phyloP scores from a whole-genome alignment of 257 asterid genomes.

The Marsdenia floribunda region DNA sequence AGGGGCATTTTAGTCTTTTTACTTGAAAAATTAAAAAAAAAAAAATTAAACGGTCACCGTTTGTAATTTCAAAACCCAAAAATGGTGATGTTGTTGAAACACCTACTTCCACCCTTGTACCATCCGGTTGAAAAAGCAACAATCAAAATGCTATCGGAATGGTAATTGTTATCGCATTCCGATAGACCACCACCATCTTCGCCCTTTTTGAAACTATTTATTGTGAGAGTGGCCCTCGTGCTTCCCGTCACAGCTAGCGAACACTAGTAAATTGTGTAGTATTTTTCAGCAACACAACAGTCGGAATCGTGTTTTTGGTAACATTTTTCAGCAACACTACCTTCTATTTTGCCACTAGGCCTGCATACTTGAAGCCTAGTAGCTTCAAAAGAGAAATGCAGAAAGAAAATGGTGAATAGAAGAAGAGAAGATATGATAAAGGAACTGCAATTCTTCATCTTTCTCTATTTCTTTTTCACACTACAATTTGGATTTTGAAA shows the following conservation, averaged over 20 bases:
- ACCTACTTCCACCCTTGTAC: conserved; percentile 31
- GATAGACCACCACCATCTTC: conserved; percentile 47
- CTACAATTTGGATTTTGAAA: too few relatives aligned
- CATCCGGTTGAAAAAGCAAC: conserved; percentile 52
- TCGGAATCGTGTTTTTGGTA: conserved; percentile 36
- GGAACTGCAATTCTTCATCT: not conserved
- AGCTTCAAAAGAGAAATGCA: not conserved
- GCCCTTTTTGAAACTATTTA: conserved; percentile 42
- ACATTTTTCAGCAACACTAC: conserved; percentile 38
- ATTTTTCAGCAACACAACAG: conserved; percentile 31
- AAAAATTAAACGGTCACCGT: too few relatives aligned
- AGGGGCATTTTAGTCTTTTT: too few relatives aligned
- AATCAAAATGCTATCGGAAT: conserved; percentile 25
- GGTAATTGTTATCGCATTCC: conserved; percentile 40
- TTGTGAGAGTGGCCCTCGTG: conserved; percentile 35
- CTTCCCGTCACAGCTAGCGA: conserved; percentile 21
- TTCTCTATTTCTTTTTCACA: not conserved
- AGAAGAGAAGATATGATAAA: not conserved
- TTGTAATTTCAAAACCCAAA: too few relatives aligned
- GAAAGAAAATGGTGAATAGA: not conserved
- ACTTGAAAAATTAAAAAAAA: too few relatives aligned
- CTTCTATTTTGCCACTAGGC: conserved; percentile 32
- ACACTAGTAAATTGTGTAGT: conserved; percentile 30
- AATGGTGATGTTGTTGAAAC: conserved; percentile 30
- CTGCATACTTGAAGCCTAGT: conserved; percentile 26